Conservation (phyloP, 1,284 basidiomycete genomes). For the Taiwanofungus camphoratus region DNA sequence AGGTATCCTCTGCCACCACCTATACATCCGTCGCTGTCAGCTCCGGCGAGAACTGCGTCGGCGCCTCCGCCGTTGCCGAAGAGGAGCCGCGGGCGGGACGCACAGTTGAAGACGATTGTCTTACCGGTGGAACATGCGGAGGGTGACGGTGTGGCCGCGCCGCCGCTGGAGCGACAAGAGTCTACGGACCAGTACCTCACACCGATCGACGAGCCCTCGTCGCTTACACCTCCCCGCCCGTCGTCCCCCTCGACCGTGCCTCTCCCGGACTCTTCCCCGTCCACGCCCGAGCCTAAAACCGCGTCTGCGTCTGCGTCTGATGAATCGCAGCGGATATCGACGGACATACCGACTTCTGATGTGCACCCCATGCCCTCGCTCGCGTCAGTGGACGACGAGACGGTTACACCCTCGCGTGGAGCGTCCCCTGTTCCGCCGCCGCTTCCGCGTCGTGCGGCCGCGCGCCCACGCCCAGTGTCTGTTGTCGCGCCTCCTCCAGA, state of each 20-base stretch:
- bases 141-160: background rate
- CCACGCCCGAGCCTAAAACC: constrained; percentile 11
- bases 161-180: constrained; percentile 15
- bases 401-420: constrained; percentile 17
- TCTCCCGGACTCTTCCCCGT: constrained; percentile 36
- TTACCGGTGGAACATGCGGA: background rate
- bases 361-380: background rate
- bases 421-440: constrained; percentile 41
- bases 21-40: constrained; percentile 29
- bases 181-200: constrained; percentile 28
- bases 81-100: constrained; percentile 1
- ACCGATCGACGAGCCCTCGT: constrained; percentile 27
- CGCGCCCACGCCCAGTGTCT: constrained; percentile 27
- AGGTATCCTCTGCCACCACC: constrained; percentile 27
- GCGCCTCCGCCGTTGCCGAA: constrained; percentile 17
- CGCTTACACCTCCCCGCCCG: constrained; percentile 13
- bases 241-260: constrained; percentile 27
- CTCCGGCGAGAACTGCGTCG: constrained; percentile 7
- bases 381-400: constrained; percentile 2
- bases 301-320: background rate
- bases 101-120: background rate
- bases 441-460: constrained; percentile 49
- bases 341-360: background rate
- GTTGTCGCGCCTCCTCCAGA: constrained; percentile 16
- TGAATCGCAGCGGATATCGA: background rate